Evolutionary conservation across 371 early-diverging fungal genomes (phyloP), one percentile per base, ranked within the genome.

Genomic region (Mucor irregularis): DNA sequence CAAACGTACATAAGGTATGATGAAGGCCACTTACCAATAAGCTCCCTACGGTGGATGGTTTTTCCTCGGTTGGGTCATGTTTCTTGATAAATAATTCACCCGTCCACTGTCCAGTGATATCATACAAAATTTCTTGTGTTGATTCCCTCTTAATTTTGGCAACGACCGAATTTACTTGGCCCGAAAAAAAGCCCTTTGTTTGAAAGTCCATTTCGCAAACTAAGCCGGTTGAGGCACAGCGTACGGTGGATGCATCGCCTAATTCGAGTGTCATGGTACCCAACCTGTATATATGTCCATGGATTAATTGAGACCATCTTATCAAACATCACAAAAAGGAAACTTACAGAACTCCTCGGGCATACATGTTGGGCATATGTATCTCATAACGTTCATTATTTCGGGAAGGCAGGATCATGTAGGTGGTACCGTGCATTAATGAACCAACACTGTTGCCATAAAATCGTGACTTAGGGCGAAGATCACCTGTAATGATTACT

Each of bases 241-340:
- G 74, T 4, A 97, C 82, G 0, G 76, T 73, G 0, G 89, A 84
- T 11, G 68, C 65, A 65, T 97, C 98, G 30, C 96, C 96, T 24
- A 97, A 69, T 65, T 97, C 98, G 61, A 96, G 70, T 47, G 89
- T 82, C 95, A 97, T 96, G 38, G 90, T 96, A 17, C 98, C 98
- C 69, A 95, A 90, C 56, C 49, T 49, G 29, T n/a, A 14, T 0
- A 9, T 31, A 33, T 42, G 21, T 45, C 26, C 1, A 43, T 13
- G 9, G 3, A 14, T 28, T 21, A 28, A 28, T 19, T 28, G 16
- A 5, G 21, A 13, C 30, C 30, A 10, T 19, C 29, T 29, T 14
- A 6, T 35, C 14, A 31, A 2, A 34, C 11, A 34, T 35, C 5
- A 21, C 13, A 21, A 24, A 24, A 24, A 24, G 8, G 5, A 2